Conservation (phyloP, 176 grass and related monocot genomes). For the Aegilops umbellulata region DNA sequence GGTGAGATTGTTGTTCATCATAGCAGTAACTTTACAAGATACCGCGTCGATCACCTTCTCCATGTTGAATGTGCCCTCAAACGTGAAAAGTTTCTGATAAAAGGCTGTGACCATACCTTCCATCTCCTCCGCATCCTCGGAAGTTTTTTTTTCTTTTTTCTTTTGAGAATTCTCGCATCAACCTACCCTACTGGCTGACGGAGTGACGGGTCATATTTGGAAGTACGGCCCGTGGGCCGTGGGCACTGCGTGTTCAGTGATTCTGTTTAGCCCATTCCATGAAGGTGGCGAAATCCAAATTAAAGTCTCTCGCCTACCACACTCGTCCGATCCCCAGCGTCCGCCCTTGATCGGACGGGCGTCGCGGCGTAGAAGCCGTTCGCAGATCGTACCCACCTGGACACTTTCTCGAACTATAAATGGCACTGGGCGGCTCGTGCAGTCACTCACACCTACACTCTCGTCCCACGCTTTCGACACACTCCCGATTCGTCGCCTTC, state of each 20-base stretch:
- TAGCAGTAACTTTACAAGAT: too few relatives aligned
- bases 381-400: neutral
- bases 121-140: too few relatives aligned
- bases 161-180: too few relatives aligned
- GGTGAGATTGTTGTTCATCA: too few relatives aligned
- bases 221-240: neutral
- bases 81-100: too few relatives aligned
- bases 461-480: neutral
- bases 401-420: conserved; percentile 22
- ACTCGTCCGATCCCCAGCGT: neutral
- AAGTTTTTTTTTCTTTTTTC: too few relatives aligned
- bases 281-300: conserved; percentile 32
- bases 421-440: neutral
- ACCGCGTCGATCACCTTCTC: too few relatives aligned
- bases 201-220: neutral
- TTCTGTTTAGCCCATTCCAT: neutral
- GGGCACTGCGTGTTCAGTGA: too few relatives aligned
- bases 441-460: neutral
- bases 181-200: too few relatives aligned
- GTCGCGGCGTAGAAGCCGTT: neutral
- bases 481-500: neutral
- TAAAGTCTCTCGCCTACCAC: neutral
- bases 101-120: too few relatives aligned
- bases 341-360: neutral
- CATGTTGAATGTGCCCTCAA: too few relatives aligned